Evolutionary conservation across 2,329 filamentous ascomycete genomes (phyloP).

Genomic region (Diaporthe sp.): DNA sequence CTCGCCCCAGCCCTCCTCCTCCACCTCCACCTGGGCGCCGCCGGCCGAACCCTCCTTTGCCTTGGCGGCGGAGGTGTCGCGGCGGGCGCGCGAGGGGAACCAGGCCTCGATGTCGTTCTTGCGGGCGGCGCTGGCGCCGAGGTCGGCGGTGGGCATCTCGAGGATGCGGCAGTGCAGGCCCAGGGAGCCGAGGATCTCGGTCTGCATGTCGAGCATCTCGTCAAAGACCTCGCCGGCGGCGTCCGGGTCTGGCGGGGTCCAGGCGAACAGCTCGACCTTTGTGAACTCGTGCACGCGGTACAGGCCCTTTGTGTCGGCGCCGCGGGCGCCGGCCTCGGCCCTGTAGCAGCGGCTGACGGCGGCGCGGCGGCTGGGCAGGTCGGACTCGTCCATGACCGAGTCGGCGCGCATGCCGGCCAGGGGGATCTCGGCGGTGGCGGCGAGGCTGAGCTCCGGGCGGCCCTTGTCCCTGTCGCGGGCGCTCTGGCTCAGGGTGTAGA

Average conservation of each 20-base stretch:
- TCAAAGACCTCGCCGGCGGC: constrained; percentile 74
- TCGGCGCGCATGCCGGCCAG: constrained; percentile 91
- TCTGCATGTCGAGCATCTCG: constrained; percentile 90
- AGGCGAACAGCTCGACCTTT: constrained; percentile 97
- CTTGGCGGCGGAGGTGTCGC: constrained; percentile 3
- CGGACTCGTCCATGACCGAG: constrained; percentile 70
- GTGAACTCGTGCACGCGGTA: constrained; percentile 99
- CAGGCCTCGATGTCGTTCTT: constrained; percentile 96
- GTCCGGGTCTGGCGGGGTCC: constrained; percentile 74
- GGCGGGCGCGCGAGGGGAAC: constrained; percentile 79
- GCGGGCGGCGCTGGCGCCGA: constrained; percentile 87
- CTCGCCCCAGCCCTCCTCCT: constrained; percentile 87
- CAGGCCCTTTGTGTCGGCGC: constrained; percentile 90
- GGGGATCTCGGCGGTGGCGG: constrained; percentile 94
- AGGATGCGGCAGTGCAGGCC: constrained; percentile 88
- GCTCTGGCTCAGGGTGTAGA: constrained; percentile 82
- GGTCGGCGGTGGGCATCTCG: constrained; percentile 90
- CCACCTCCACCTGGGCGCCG: constrained; percentile 58
- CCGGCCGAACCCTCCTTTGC: constrained; percentile 58
- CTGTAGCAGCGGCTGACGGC: constrained; percentile 94
- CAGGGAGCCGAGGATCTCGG: constrained; percentile 81
- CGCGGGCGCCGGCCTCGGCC: constrained; percentile 91
- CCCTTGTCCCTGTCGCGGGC: constrained; percentile 70
- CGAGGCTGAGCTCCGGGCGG: constrained; percentile 79
- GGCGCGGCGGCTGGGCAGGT: constrained; percentile 83